These are phyloP conservation scores for Calonectria montana DNA, from an alignment of 2,329 filamentous ascomycete genomes.

Conservation along the genomic window DNA sequence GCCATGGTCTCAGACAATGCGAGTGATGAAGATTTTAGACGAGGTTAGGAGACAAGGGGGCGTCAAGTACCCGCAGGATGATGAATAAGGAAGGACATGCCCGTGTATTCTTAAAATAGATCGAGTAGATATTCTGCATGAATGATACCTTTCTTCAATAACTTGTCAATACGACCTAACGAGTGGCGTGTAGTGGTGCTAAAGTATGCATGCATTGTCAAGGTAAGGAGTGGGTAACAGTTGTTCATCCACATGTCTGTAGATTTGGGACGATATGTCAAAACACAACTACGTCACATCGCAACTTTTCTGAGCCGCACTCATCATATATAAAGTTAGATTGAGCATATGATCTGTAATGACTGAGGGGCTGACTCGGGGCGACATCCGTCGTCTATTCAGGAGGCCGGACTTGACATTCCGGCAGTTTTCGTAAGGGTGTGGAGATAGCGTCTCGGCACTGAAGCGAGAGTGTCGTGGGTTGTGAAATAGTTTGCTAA, in stretches of 20 bases:
- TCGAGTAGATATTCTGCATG: neutral
- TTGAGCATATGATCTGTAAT: neutral
- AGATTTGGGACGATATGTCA: neutral
- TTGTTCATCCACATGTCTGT: too few relatives aligned
- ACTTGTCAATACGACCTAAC: too few relatives aligned
- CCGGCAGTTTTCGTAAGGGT: neutral
- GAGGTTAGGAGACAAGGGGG: slow-evolving; percentile 51
- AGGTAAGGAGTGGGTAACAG: too few relatives aligned
- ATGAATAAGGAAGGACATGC: too few relatives aligned
- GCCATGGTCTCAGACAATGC: slow-evolving; percentile 57
- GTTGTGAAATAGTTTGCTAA: too few relatives aligned
- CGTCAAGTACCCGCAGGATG: slow-evolving; percentile 40
- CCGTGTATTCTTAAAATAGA: too few relatives aligned
- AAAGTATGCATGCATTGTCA: too few relatives aligned
- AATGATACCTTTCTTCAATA: neutral
- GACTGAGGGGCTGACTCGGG: neutral
- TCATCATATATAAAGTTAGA: neutral
- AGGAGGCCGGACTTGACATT: neutral
- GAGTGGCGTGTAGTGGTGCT: too few relatives aligned
- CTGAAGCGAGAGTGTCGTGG: too few relatives aligned
- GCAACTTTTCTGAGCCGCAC: neutral
- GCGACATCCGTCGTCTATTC: neutral
- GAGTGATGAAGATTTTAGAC: slow-evolving; percentile 58
- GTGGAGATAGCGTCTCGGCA: too few relatives aligned
- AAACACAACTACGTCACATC: neutral